A percentile compares a stretch with the other conserved stretches of the same genome.
Conservation (phyloP, 192 early-diverging fungal genomes). For the Coemansia sp. region DNA sequence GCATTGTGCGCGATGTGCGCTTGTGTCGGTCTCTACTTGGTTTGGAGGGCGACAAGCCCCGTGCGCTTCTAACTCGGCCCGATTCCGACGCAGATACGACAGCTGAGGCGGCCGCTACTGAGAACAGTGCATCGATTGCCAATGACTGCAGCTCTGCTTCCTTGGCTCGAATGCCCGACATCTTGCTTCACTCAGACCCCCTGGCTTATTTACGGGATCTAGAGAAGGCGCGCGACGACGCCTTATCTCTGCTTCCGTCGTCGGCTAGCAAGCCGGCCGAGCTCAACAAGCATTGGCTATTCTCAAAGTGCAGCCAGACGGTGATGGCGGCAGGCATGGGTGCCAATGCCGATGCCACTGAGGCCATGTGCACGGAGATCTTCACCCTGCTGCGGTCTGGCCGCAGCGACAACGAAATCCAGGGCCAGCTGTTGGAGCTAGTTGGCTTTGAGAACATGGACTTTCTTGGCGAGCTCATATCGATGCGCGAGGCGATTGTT, state of each 20-base stretch:
- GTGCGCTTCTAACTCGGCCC: neutral
- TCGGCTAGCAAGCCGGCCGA: neutral
- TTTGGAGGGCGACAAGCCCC: neutral
- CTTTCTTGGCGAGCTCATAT: slow-evolving; percentile 42
- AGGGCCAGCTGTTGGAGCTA: slow-evolving; percentile 52
- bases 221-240: slow-evolving; percentile 14
- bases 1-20: slow-evolving; percentile 32
- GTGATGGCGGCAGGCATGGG: slow-evolving; percentile 19
- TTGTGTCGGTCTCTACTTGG: slow-evolving; percentile 26
- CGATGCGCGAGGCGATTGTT: slow-evolving; percentile 38
- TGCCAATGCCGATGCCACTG: slow-evolving; percentile 16
- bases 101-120: neutral
- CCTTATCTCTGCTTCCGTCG: neutral
- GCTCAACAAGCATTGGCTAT: slow-evolving; percentile 35
- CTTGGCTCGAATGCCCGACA: slow-evolving; percentile 35
- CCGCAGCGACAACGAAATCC: slow-evolving; percentile 46
- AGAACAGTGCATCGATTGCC: neutral
- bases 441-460: slow-evolving; percentile 57
- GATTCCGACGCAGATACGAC: neutral
- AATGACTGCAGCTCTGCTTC: neutral
- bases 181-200: slow-evolving; percentile 39
- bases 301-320: slow-evolving; percentile 25
- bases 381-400: slow-evolving; percentile 33
- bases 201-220: slow-evolving; percentile 27
- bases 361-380: slow-evolving; percentile 36